Evolutionary conservation across 2,329 filamentous ascomycete species (phyloP), one percentile per base, ranked within the genome.

Genomic region (Chaetomium globosum): DNA sequence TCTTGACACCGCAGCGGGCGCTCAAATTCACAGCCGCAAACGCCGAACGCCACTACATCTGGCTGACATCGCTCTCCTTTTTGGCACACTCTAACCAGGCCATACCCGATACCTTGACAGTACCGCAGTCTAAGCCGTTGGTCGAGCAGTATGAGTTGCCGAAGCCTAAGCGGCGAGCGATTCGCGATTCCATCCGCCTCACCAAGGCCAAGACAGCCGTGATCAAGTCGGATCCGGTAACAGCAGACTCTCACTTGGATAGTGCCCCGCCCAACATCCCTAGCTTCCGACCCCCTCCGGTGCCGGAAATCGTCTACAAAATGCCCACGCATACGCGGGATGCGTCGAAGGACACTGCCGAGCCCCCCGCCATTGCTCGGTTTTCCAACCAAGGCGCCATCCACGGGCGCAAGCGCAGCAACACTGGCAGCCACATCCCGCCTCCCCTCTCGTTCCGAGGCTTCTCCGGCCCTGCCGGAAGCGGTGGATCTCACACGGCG

Each of bases 1-100:
- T 99, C 70, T 78, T 99, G 58, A 99, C 95, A 4, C 94, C 95
- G 0, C 90, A 96, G 72, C 87, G 95, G 71, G 95, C 95, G 1
- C 83, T 99, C 64, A 99, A 99, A 75, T 98, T 99, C 76, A 99
- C 95, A 0, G 92, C 95, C 0, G 81, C 85, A 19, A 89, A 87
- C 26, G 81, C 89, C 39, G 95, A 98, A 70, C 88, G 95, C 19
- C 95, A 99, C 77, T 96, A 96, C 73, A 80, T 97, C 57, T 99
- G 95, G 95, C 81, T 99, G 65, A 97, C 92, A 23, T 92, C 95
- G 0, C 82, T 99, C 23, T 97, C 93, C 0, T 99, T 98, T 85
- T 83, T 99, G 36, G 93, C 94, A 13, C 93, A 97, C 75, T 96
- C 93, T 0, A 87, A 89, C 19, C 89, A 94, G 73, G 88, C 89